Evolutionary conservation across 805 yeast genomes (phyloP).

Genomic region (Saccharomycopsis malanga): DNA sequence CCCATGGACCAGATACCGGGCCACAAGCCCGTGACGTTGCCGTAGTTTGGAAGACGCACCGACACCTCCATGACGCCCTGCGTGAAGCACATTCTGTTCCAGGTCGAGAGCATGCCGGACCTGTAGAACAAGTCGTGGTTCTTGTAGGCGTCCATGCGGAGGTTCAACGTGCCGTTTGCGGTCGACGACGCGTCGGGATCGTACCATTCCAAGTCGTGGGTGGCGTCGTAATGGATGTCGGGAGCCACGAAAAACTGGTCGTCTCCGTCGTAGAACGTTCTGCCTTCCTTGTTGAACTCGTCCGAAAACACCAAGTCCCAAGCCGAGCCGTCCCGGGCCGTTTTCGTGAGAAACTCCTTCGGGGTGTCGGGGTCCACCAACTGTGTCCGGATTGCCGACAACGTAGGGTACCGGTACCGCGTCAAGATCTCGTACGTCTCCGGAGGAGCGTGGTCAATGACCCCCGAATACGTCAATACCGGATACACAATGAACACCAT

Average conservation of each 20-base stretch:
- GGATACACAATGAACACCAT: conserved; percentile 77
- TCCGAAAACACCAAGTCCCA: conserved; percentile 85
- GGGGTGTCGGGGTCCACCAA: conserved; percentile 64
- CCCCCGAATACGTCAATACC: conserved; percentile 76
- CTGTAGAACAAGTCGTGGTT: conserved; percentile 77
- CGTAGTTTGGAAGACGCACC: conserved; percentile 73
- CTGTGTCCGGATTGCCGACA: conserved; percentile 44
- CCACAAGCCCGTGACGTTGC: conserved; percentile 80
- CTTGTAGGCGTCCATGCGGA: conserved; percentile 74
- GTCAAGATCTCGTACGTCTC: conserved; percentile 37
- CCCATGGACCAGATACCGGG: conserved; percentile 97
- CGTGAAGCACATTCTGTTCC: conserved; percentile 88
- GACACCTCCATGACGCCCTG: conserved; percentile 76
- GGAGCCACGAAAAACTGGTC: conserved; percentile 89
- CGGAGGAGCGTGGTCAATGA: conserved; percentile 29
- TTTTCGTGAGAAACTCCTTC: conserved; percentile 38
- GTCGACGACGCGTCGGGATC: conserved; percentile 86
- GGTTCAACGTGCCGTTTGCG: conserved; percentile 56
- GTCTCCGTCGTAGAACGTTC: conserved; percentile 85
- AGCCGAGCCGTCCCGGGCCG: conserved; percentile 49
- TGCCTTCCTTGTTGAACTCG: conserved; percentile 84
- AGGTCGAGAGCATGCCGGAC: conserved; percentile 85
- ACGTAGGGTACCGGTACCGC: conserved; percentile 41
- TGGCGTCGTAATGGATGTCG: conserved; percentile 78
- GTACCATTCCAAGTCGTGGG: conserved; percentile 90